Evolutionary conservation across 495 filamentous ascomycete species (phyloP).

Genomic region (Cercophora newfieldiana): DNA sequence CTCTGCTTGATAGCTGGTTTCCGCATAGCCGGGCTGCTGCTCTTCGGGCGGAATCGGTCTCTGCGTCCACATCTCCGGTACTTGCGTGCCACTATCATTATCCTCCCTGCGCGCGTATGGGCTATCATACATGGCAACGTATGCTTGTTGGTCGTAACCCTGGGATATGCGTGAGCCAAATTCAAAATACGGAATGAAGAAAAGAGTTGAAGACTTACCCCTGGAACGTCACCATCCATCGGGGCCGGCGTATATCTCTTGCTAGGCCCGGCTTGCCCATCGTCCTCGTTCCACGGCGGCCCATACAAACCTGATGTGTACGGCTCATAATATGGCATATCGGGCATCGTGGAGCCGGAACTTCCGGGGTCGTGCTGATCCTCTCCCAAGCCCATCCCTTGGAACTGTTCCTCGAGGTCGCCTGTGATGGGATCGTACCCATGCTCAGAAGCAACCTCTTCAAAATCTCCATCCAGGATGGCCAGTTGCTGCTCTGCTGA

Average conservation of each 20-base stretch:
- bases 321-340: conserved; percentile 31
- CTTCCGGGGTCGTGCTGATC: conserved; percentile 13
- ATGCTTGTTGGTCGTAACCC: conserved; percentile 12
- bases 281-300: not conserved
- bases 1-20: not conserved
- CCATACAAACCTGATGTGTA: conserved; percentile 17
- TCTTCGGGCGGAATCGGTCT: not conserved
- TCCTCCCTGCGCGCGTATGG: conserved; percentile 17
- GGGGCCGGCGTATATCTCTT: conserved; percentile 16
- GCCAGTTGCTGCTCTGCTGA: conserved; percentile 24
- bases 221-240: not conserved
- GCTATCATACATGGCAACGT: conserved; percentile 15
- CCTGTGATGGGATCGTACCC: not conserved
- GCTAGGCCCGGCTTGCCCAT: conserved; percentile 1
- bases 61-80: conserved; percentile 22
- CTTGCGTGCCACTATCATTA: conserved; percentile 18
- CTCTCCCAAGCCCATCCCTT: conserved; percentile 15
- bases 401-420: conserved; percentile 14
- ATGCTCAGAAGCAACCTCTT: not conserved
- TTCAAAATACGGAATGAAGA: not conserved
- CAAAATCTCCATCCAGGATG: conserved; percentile 15
- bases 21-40: not conserved
- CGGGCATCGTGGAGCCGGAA: conserved; percentile 11
- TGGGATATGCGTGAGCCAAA: not conserved
- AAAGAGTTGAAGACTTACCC: conserved; percentile 15